Evolutionary conservation across 306 rosid genomes (phyloP), one percentile per base, ranked within the genome.

Genomic region (Prosopis cineraria): DNA sequence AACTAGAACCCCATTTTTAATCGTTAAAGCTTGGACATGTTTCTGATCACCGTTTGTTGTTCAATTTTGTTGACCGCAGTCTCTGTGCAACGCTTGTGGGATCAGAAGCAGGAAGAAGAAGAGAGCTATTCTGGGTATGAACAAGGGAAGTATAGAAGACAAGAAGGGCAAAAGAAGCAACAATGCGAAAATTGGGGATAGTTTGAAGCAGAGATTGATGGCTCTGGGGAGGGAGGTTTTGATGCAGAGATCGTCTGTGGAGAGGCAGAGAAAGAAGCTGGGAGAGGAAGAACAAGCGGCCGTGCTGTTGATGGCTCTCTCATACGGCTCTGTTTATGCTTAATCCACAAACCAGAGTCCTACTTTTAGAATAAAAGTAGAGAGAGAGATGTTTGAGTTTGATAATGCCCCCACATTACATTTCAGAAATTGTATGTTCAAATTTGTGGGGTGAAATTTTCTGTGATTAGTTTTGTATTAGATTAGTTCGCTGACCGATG

Each of bases 101-200:
- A 96, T 96, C 91, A 93, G 98, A 70, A 96, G 98, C 89, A 69
- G 99, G 84, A 96, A 96, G 90, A 96, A 93, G 87, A 90, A 93
- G 59, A 85, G 98, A 64, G 97, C 98, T 0, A 86, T 90, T 47
- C 17, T 96, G 65, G 99, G 98, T 0, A 62, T 93, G 22, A 91
- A 73, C 82, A 90, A 87, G 66, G 92, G 90, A 13, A 84, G 72
- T 74, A 19, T 48, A 1, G 97, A 87, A 4, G 91, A 89, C 0
- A 86, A 70, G n/a, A 89, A 80, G 73, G 76, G 44, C 43, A 93
- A 84, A 70, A 85, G 82, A 13, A 86, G 73, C 69, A 67, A 31
- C 14, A 40, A 56, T 9, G 80, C 45, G 22, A 79, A 82, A 78
- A 33, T 89, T 3, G 88, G 97, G 0, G 90, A 90, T 29, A 84